Percentiles rank a stretch among this genome's conserved stretches.
These are phyloP conservation scores for Croton setiger DNA, from an alignment of 441 rosid species.

Conservation along the genomic window DNA sequence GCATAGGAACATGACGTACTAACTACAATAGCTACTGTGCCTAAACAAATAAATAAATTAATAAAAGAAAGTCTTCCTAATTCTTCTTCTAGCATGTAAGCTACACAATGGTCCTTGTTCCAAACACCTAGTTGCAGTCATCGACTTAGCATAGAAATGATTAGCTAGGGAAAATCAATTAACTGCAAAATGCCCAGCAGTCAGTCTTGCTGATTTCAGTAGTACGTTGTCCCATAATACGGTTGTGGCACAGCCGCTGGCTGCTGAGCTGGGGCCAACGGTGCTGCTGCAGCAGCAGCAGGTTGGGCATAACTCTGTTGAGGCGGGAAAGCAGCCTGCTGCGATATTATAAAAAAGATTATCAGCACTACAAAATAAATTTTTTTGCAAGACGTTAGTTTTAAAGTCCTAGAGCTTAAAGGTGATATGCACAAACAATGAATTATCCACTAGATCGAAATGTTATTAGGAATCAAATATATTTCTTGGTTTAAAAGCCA, in stretches of 20 bases:
- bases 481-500: neutral
- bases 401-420: neutral
- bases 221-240: constrained; percentile 67
- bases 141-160: neutral
- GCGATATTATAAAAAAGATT: constrained; percentile 5
- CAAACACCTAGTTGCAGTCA: neutral
- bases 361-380: neutral
- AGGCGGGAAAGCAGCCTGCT: constrained; percentile 60
- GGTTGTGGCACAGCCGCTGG: constrained; percentile 63
- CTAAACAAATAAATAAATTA: constrained; percentile 7
- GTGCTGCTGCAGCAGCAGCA: constrained; percentile 40
- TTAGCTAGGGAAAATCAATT: neutral
- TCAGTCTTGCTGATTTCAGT: constrained; percentile 24
- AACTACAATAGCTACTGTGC: constrained; percentile 8
- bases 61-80: neutral
- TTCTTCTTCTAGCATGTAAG: neutral
- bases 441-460: neutral
- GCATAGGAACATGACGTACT: neutral
- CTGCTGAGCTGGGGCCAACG: constrained; percentile 57
- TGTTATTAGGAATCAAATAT: neutral
- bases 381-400: neutral
- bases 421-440: neutral
- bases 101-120: constrained; percentile 6
- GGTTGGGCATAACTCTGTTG: constrained; percentile 83
- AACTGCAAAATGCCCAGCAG: neutral